Percentiles rank a stretch among this genome's conserved stretches.
Conservation (phyloP, 331 rosid species). For the Erythrophleum ivorense region DNA sequence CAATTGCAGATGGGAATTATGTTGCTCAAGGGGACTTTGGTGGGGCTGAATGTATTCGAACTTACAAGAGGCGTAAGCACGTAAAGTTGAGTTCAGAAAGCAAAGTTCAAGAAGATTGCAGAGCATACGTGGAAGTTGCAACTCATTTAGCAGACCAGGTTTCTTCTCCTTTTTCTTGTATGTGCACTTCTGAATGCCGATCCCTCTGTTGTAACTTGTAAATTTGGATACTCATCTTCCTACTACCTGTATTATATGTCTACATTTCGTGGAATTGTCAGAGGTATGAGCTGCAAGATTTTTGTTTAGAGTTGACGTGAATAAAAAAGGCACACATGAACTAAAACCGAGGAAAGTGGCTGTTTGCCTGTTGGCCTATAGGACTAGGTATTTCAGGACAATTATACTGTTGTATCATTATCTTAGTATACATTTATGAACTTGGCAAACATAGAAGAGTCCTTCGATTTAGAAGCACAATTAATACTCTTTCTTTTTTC, state of each 20-base stretch:
- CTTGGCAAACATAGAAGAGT: slow-evolving; percentile 11
- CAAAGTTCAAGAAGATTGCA: slow-evolving; percentile 43
- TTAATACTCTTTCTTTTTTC: not conserved
- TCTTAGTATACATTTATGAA: slow-evolving; percentile 7
- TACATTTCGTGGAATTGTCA: slow-evolving; percentile 30
- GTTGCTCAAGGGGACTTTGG: slow-evolving; percentile 35
- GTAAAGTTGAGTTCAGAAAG: slow-evolving; percentile 42
- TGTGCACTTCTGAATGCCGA: slow-evolving; percentile 14
- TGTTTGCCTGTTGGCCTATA: not conserved
- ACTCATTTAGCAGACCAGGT: slow-evolving; percentile 50
- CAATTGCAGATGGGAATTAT: slow-evolving; percentile 31
- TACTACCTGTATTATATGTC: not conserved
- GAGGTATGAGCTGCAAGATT: slow-evolving; percentile 50
- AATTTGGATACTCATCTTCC: not conserved
- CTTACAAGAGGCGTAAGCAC: slow-evolving; percentile 68
- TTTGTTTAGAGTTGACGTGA: not conserved
- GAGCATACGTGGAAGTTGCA: slow-evolving; percentile 44
- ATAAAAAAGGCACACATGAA: not conserved
- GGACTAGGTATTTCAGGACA: slow-evolving; percentile 12
- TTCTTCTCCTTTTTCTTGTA: not conserved
- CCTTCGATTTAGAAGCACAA: slow-evolving; percentile 8
- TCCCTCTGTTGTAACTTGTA: slow-evolving; percentile 19
- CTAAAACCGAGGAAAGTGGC: not conserved
- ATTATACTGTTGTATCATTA: slow-evolving; percentile 15
- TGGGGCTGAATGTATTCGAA: slow-evolving; percentile 29